Evolutionary conservation across 1,139 yeast genomes (phyloP).

Genomic region (Geotrichum aggregatum): DNA sequence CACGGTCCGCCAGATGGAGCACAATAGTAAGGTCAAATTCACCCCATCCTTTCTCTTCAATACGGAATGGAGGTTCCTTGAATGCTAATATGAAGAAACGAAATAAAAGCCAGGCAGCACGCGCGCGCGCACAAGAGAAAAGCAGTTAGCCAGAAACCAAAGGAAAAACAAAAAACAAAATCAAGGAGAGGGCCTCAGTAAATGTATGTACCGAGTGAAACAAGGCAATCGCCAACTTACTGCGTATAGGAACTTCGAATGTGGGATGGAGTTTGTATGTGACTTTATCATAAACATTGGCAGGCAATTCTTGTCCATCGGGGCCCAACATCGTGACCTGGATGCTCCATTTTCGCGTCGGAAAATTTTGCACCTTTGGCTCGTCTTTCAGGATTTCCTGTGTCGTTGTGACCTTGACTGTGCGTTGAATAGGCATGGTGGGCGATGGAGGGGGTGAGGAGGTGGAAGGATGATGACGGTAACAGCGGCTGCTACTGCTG

Average conservation of each 20-base stretch:
- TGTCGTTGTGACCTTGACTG: constrained; percentile 80
- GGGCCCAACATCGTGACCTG: constrained; percentile 70
- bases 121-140: neutral
- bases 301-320: constrained; percentile 79
- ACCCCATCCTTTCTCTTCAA: constrained; percentile 98
- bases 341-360: constrained; percentile 94
- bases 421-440: constrained; percentile 59
- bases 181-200: neutral
- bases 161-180: neutral
- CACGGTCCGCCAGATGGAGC: constrained; percentile 73
- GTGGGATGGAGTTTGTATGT: constrained; percentile 94
- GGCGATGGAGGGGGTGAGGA: too few relatives aligned
- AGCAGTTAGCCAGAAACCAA: neutral
- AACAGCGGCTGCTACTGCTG: too few relatives aligned
- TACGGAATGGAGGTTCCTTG: constrained; percentile 81
- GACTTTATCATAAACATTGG: constrained; percentile 84
- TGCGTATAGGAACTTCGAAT: constrained; percentile 79
- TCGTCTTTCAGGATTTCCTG: constrained; percentile 80
- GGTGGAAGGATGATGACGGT: too few relatives aligned
- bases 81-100: constrained; percentile 37
- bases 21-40: constrained; percentile 87
- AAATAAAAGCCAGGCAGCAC: neutral
- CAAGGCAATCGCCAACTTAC: neutral
- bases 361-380: constrained; percentile 83
- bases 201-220: neutral